phyloP scores from a whole-genome alignment of 1,284 basidiomycete species.

The Marasmius sp. region DNA sequence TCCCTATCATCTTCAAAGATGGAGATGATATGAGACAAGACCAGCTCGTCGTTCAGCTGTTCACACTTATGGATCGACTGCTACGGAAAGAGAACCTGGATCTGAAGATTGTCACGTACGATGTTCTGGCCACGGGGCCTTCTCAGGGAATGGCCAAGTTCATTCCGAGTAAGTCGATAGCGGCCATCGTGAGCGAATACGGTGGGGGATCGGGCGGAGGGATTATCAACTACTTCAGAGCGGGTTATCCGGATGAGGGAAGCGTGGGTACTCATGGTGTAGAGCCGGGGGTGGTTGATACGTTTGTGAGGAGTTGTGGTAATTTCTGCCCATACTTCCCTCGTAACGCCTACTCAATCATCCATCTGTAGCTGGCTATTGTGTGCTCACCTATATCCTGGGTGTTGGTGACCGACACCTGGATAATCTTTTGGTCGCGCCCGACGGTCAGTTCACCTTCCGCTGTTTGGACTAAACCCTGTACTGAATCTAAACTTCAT shows the following conservation, averaged over 20 bases:
- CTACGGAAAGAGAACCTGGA: conserved; percentile 95
- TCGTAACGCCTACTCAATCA: conserved; percentile 9
- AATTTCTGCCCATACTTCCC: conserved; percentile 30
- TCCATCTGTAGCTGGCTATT: conserved; percentile 81
- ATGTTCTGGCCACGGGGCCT: conserved; percentile 91
- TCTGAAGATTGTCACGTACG: conserved; percentile 89
- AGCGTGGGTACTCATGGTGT: conserved; percentile 93
- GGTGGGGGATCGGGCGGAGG: conserved; percentile 49
- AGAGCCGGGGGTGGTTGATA: conserved; percentile 90
- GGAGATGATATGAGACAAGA: conserved; percentile 99
- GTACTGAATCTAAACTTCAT: neutral
- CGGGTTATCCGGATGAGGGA: conserved; percentile 87
- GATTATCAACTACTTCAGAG: conserved; percentile 85
- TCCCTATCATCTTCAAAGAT: conserved; percentile 97
- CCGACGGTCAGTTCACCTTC: conserved; percentile 69
- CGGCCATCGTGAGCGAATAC: conserved; percentile 89
- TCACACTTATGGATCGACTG: conserved; percentile 95
- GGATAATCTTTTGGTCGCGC: conserved; percentile 91
- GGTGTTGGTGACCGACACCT: conserved; percentile 98
- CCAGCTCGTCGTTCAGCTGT: conserved; percentile 95
- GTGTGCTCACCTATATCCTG: conserved; percentile 94
- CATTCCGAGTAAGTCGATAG: conserved; percentile 93
- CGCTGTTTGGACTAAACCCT: neutral
- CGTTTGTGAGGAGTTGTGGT: conserved; percentile 97
- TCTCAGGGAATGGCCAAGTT: conserved; percentile 97